Evolutionary conservation across 768 basidiomycete species (phyloP), one percentile per base, ranked within the genome.

Genomic region (Phanerochaete sordida): DNA sequence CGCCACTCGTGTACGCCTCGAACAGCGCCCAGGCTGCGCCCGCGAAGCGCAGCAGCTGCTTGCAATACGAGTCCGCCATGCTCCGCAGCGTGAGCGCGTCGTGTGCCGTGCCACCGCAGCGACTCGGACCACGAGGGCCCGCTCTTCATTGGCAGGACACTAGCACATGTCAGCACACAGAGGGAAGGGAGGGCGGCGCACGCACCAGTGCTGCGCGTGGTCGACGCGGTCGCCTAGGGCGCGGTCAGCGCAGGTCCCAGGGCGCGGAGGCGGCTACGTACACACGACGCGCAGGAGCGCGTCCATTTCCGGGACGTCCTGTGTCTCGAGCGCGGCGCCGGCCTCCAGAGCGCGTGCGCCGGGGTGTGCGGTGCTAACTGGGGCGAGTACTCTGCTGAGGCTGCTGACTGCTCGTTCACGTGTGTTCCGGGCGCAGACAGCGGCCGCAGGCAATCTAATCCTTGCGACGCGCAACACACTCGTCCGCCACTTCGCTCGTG

Each of bases 51-150:
- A 91, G 79, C 8, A 80, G 64, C 6, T 87, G 69, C 68, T 90
- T 85, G 39, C 84, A 79, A 66, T 90, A 90, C 0, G 87, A 89
- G 66, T 90, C 87, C 53, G 84, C 76, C 88, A 90, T 91, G 52
- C 77, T 72, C 8, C 87, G 77, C 8, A 82, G 79, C 12, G 67
- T 1, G 77, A 75, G 58, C 55, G 24, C 43, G 49, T 54, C 56
- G 21, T 8, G 15, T 12, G 24, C 62, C 26, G 56, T 53, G 37
- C 65, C 50, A 37, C 48, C 74, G 78, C 13, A 51, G 59, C 9
- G 21, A 43, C 47, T 59, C 53, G n/a, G 44, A 47, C 59, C 59
- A 60, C 21, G 28, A 44, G 3, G 35, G 31, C 13, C 43, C 52
- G 8, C 28, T 37, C 39, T 8, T 26, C 16, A 52, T 62, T n/a